phyloP scores from a whole-genome alignment of 2,329 filamentous ascomycete genomes.

The Colletotrichum costaricense region DNA sequence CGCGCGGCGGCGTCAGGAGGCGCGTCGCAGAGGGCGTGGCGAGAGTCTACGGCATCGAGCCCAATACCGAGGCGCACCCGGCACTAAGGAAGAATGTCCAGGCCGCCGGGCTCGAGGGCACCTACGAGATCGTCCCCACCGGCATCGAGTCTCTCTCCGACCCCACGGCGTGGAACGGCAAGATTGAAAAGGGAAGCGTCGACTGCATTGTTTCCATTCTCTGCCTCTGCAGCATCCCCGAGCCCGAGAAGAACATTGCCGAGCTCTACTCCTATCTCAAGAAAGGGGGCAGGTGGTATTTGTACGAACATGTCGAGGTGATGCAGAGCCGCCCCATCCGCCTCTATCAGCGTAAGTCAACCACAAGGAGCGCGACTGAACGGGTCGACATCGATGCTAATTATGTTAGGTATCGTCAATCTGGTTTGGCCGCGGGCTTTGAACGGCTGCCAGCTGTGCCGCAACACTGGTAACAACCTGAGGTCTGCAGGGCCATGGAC shows the following conservation, averaged over 20 bases:
- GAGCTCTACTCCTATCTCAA: slow-evolving; percentile 69
- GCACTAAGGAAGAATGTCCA: slow-evolving; percentile 58
- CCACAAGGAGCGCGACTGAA: neutral
- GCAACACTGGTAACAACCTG: slow-evolving; percentile 60
- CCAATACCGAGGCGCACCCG: slow-evolving; percentile 65
- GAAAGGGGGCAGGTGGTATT: slow-evolving; percentile 71
- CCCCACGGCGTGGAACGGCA: slow-evolving; percentile 53
- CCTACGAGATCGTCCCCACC: slow-evolving; percentile 71
- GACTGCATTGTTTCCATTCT: slow-evolving; percentile 71
- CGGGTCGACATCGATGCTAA: neutral
- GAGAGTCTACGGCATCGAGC: slow-evolving; percentile 73
- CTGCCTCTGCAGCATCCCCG: slow-evolving; percentile 73
- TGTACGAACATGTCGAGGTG: slow-evolving; percentile 69
- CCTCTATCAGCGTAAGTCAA: slow-evolving; percentile 62
- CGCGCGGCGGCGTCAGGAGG: neutral
- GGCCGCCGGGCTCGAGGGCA: slow-evolving; percentile 63
- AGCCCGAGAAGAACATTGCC: slow-evolving; percentile 65
- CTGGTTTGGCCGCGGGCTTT: slow-evolving; percentile 63
- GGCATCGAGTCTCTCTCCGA: slow-evolving; percentile 69
- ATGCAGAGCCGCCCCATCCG: slow-evolving; percentile 52
- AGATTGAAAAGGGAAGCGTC: slow-evolving; percentile 61
- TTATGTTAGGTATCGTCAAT: slow-evolving; percentile 57
- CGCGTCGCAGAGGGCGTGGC: slow-evolving; percentile 34
- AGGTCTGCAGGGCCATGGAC: slow-evolving; percentile 62
- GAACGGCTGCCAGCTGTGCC: slow-evolving; percentile 63